Evolutionary conservation across 2,329 filamentous ascomycete genomes (phyloP), one percentile per base, ranked within the genome.

Genomic region (Ophiostoma piceae): DNA sequence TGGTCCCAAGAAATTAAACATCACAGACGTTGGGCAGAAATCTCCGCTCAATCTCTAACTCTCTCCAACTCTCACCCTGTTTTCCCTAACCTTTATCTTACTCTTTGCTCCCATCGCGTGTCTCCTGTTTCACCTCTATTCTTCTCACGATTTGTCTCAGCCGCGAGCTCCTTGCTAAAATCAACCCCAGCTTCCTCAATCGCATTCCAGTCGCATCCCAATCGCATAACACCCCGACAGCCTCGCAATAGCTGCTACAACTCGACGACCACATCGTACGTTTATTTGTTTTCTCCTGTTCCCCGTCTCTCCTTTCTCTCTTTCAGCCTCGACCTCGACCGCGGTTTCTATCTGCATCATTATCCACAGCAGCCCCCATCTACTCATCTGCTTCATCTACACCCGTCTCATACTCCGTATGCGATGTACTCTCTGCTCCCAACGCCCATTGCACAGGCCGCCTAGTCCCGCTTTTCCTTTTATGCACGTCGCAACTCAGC

Each of bases 391-490:
- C 57, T 14, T 16, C 57, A 26, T 62, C 26, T 62, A 29, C 51
- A 57, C 22, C 51, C 51, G n/a, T 57, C 51, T 22, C 51, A 57
- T 57, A 11, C 1, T n/a, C n/a, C n/a, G n/a, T n/a, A n/a, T n/a
- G 26, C 51, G 26, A 12, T 14, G 39, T 41, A 14, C 39, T 12
- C 39, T 3, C 37, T 1, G 39, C 39, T 57, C 51, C 14, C 32
- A 16, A 16, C 32, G 11, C 14, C 11, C 29, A n/a, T 64, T 35
- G 32, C 29, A 64, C 60, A 37, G 60, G 60, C 60, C 19, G 60
- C 29, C 37, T 26, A 62, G 29, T 54, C 43, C 66, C 41, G 43
- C 29, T 67, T 67, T 67, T 29, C 43, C 29, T 67, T 67, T 67
- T 67, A 19, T 39, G 35, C 62, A 65, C 62, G 14, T 35, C 7